A percentile compares a stretch with the other conserved stretches of the same genome.
Evolutionary conservation across 2,329 filamentous ascomycete genomes (phyloP).

Genomic region (Tolypocladium cylindrosporum): DNA sequence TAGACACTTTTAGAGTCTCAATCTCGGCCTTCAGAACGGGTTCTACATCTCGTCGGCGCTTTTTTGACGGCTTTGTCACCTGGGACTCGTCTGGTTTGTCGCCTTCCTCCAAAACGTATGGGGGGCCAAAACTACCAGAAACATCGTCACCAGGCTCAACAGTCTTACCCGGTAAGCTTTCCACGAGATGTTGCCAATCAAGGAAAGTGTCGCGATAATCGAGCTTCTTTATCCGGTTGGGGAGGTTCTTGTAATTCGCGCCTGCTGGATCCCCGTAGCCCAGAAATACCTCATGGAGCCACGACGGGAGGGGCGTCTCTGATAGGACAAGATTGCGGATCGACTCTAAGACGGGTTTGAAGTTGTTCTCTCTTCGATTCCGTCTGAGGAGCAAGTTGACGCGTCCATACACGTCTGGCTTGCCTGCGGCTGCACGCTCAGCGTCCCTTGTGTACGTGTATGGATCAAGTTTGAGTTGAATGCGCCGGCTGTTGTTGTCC

Average conservation of each 20-base stretch:
- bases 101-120: conserved; percentile 70
- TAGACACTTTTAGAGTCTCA: conserved; percentile 70
- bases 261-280: conserved; percentile 89
- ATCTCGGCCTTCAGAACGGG: conserved; percentile 50
- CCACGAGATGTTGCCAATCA: conserved; percentile 87
- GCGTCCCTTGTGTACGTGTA: conserved; percentile 69
- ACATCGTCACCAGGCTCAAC: conserved; percentile 69
- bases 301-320: conserved; percentile 75
- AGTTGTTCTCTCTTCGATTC: conserved; percentile 88
- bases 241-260: conserved; percentile 74
- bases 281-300: conserved; percentile 96
- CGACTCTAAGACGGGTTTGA: conserved; percentile 85
- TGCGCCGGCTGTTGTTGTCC: conserved; percentile 58
- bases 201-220: conserved; percentile 93
- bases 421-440: conserved; percentile 53
- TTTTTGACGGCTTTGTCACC: conserved; percentile 62
- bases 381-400: conserved; percentile 83
- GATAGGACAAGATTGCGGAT: conserved; percentile 79
- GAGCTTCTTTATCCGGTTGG: conserved; percentile 66
- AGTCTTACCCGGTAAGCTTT: conserved; percentile 79
- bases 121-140: conserved; percentile 68
- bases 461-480: conserved; percentile 76
- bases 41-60: conserved; percentile 72
- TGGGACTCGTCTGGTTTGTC: conserved; percentile 41
- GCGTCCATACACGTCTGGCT: conserved; percentile 67